Percentiles rank a stretch among this genome's conserved stretches.
Conservation (phyloP, 2,329 filamentous ascomycete genomes). For the Monilinia vaccinii-corymbosi region DNA sequence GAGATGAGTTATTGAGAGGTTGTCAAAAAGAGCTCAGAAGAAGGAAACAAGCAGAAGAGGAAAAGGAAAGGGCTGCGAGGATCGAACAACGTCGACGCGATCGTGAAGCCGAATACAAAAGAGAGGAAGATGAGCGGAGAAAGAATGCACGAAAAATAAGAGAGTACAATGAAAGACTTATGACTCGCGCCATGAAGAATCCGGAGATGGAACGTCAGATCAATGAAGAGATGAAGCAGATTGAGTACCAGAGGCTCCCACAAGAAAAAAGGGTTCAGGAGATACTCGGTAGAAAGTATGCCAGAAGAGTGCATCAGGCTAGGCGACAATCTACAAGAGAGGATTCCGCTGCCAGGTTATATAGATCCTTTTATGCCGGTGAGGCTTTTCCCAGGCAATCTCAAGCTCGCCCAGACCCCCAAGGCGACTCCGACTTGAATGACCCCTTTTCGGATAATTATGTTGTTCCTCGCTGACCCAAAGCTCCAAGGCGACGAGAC, state of each 20-base stretch:
- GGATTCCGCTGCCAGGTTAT: background rate
- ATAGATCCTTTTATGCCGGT: background rate
- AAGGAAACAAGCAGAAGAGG: background rate
- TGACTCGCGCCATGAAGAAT: background rate
- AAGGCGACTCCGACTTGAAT: background rate
- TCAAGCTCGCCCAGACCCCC: background rate
- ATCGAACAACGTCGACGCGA: background rate
- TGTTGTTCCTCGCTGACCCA: background rate
- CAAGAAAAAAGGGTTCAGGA: background rate
- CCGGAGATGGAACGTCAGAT: background rate
- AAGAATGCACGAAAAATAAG: background rate
- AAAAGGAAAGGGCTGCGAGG: background rate
- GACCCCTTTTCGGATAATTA: background rate
- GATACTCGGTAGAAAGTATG: background rate
- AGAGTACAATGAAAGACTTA: background rate
- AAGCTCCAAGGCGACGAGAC: background rate
- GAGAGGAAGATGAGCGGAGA: background rate
- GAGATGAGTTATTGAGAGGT: background rate
- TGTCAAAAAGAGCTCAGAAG: background rate
- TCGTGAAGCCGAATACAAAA: background rate
- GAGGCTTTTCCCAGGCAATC: background rate
- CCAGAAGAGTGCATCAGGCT: constrained; percentile 9
- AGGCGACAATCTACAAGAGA: constrained; percentile 9
- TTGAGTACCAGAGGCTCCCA: background rate
- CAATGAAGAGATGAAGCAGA: background rate